Evolutionary conservation across 164 flowering plant genomes (phyloP).

Genomic region (Buxus sempervirens): DNA sequence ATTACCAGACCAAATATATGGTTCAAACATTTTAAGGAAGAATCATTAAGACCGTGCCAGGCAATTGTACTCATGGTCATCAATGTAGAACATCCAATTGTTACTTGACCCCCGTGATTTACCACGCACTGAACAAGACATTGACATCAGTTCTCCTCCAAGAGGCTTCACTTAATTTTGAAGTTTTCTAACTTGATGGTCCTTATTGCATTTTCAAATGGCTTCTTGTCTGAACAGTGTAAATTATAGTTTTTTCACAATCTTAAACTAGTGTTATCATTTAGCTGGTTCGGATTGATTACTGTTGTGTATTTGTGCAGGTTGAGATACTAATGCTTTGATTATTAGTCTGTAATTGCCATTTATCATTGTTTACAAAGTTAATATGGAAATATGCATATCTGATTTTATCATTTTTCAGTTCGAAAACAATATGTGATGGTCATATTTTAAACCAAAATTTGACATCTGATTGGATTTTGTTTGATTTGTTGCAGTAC

Average conservation of each 20-base stretch:
- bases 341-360: background rate
- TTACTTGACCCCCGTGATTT: background rate
- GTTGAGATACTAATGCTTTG: background rate
- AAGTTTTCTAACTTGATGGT: too few species aligned
- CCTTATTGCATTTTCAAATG: too few species aligned
- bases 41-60: background rate
- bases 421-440: background rate
- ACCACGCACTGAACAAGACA: background rate
- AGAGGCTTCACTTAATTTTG: background rate
- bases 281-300: background rate
- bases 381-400: background rate
- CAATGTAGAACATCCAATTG: background rate
- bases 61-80: background rate
- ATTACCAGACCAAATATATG: background rate
- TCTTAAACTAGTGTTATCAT: too few species aligned
- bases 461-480: background rate
- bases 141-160: background rate
- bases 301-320: background rate
- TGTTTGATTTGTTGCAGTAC: slow-evolving; percentile 41
- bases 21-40: too few species aligned
- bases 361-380: background rate
- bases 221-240: too few species aligned
- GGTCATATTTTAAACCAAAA: background rate
- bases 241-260: too few species aligned
- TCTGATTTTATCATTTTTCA: background rate